Conservation (phyloP, 2,329 filamentous ascomycete species). For the Cladobotryum mycophilum region DNA sequence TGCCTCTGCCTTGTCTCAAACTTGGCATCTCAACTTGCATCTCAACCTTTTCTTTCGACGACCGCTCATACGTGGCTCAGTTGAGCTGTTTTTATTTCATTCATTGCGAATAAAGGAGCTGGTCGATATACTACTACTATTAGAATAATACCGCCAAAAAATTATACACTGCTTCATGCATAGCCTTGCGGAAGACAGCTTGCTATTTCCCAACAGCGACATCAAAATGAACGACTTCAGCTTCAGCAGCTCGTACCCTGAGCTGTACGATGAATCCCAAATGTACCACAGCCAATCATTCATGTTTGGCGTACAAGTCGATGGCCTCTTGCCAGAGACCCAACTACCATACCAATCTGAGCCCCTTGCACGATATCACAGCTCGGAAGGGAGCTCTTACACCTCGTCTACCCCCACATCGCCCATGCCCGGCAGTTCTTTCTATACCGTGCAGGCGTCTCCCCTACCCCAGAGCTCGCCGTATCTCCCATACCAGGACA, state of each 20-base stretch:
- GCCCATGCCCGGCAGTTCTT: conserved; percentile 15
- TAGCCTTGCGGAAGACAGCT: too few relatives aligned
- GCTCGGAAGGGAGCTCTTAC: conserved; percentile 25
- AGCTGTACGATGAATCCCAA: conserved; percentile 1
- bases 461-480: conserved; percentile 8
- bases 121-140: too few relatives aligned
- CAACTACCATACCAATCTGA: conserved; percentile 19
- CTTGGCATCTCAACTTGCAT: neutral
- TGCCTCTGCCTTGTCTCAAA: neutral
- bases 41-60: too few relatives aligned
- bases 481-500: conserved; percentile 5
- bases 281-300: conserved; percentile 5
- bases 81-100: too few relatives aligned
- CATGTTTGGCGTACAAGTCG: conserved; percentile 1
- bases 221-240: neutral
- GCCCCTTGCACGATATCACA: conserved; percentile 22
- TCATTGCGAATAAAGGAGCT: too few relatives aligned
- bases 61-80: too few relatives aligned
- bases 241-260: conserved; percentile 4
- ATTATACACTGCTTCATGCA: too few relatives aligned
- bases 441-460: conserved; percentile 14
- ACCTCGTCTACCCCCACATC: conserved; percentile 22
- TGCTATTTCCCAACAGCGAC: too few relatives aligned
- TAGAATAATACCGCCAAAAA: too few relatives aligned
- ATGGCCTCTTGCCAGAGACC: conserved; percentile 8